These are phyloP conservation scores for Rheum nobile DNA, from an alignment of 148 eudicot species.

Conservation along the genomic window DNA sequence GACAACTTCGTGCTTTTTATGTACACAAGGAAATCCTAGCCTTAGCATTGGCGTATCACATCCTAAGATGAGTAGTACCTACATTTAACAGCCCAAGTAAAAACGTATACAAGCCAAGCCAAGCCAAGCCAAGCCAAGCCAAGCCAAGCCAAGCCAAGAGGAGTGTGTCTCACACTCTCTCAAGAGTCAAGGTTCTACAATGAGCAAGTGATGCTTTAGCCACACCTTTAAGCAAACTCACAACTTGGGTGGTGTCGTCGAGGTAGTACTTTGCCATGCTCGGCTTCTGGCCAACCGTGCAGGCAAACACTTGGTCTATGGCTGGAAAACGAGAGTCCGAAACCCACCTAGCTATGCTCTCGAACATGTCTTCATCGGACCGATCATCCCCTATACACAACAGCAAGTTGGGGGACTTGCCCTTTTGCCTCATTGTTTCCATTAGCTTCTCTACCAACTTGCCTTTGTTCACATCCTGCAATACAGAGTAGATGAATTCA, in stretches of 20 bases:
- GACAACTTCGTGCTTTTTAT: not conserved
- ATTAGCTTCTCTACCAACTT: slow-evolving; percentile 40
- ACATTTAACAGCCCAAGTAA: not conserved
- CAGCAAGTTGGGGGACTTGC: slow-evolving; percentile 38
- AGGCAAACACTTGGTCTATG: slow-evolving; percentile 21
- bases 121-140: too few species aligned
- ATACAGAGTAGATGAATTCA: not conserved
- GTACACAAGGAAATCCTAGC: not conserved
- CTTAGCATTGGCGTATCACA: not conserved
- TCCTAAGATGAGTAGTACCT: not conserved
- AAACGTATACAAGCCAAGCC: not conserved
- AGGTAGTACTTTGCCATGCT: slow-evolving; percentile 25
- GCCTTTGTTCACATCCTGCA: slow-evolving; percentile 84
- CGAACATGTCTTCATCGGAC: slow-evolving; percentile 67
- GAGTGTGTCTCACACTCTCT: too few species aligned
- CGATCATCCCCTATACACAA: slow-evolving; percentile 60
- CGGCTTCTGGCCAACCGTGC: slow-evolving; percentile 26
- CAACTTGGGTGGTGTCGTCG: slow-evolving; percentile 21
- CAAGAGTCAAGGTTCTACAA: too few species aligned
- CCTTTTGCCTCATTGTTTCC: slow-evolving; percentile 29
- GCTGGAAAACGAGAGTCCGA: slow-evolving; percentile 30
- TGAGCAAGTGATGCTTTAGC: slow-evolving; percentile 12
- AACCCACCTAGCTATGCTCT: slow-evolving; percentile 32
- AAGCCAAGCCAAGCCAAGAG: too few species aligned
- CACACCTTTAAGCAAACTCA: slow-evolving; percentile 10